These are phyloP conservation scores for Pisolithus tinctorius DNA, from an alignment of 768 basidiomycete genomes.

Conservation along the genomic window DNA sequence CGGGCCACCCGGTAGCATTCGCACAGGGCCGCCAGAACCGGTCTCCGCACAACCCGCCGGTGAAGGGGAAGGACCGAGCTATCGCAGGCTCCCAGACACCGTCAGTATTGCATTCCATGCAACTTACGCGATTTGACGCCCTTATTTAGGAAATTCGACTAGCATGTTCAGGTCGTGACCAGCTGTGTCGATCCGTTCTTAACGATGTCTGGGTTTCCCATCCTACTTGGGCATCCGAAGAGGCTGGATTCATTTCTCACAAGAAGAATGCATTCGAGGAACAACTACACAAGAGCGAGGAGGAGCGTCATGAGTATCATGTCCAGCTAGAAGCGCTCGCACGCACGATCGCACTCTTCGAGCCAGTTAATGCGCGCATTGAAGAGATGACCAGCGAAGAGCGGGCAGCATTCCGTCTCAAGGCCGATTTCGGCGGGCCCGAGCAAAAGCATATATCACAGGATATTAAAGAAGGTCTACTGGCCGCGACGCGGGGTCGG, in stretches of 20 bases:
- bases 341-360: conserved; percentile 86
- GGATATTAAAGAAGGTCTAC: conserved; percentile 91
- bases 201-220: conserved; percentile 99
- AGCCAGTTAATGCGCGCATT: conserved; percentile 80
- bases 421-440: conserved; percentile 82
- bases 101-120: conserved; percentile 43
- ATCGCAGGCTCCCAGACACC: conserved; percentile 79
- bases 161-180: conserved; percentile 91
- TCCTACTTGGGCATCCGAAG: conserved; percentile 97
- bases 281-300: conserved; percentile 92
- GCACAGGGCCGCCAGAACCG: conserved; percentile 70
- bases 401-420: conserved; percentile 70
- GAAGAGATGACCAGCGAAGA: conserved; percentile 88
- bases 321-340: conserved; percentile 88
- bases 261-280: conserved; percentile 98
- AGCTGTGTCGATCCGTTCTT: conserved; percentile 90
- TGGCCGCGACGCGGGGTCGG: conserved; percentile 68
- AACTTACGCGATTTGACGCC: conserved; percentile 1
- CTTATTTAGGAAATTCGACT: conserved; percentile 71
- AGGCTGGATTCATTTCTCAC: conserved; percentile 88
- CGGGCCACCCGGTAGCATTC: conserved; percentile 73
- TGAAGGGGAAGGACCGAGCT: conserved; percentile 89
- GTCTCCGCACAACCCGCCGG: conserved; percentile 73
- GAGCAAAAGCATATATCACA: conserved; percentile 85
- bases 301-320: conserved; percentile 97